A percentile compares a stretch with the other conserved stretches of the same genome.
These are phyloP conservation scores for Hyphodiscus hymeniophilus DNA, from an alignment of 495 filamentous ascomycete species.

Conservation along the genomic window DNA sequence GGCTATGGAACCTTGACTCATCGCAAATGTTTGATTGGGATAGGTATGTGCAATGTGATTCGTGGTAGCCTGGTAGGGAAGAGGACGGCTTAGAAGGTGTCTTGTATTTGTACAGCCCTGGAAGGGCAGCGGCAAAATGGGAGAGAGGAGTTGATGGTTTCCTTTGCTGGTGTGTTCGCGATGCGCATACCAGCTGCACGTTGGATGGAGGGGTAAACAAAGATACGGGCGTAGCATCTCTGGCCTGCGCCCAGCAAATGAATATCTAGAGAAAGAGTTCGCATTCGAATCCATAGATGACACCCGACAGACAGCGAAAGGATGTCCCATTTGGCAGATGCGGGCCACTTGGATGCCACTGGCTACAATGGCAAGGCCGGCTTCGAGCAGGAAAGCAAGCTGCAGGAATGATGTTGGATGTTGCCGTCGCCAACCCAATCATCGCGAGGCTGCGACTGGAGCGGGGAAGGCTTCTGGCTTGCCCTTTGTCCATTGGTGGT, in stretches of 20 bases:
- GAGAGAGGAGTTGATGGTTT: too few species aligned
- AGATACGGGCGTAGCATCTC: conserved; percentile 1
- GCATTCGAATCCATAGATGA: too few species aligned
- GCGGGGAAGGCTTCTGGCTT: conserved; percentile 13
- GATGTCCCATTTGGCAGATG: background rate
- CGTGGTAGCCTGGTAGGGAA: background rate
- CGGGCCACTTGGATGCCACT: conserved; percentile 2
- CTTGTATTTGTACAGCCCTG: too few species aligned
- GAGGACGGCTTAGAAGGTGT: too few species aligned
- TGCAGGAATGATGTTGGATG: conserved; percentile 17
- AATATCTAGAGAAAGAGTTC: too few species aligned
- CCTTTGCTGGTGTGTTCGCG: conserved; percentile 2
- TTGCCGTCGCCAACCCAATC: conserved; percentile 14
- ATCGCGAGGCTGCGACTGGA: conserved; percentile 2
- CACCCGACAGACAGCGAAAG: background rate
- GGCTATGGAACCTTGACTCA: conserved; percentile 14
- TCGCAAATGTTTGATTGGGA: background rate
- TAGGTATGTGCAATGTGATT: conserved; percentile 6
- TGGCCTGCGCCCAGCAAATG: too few species aligned
- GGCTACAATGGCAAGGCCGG: conserved; percentile 7
- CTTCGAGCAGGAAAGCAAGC: conserved; percentile 16
- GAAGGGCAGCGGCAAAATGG: too few species aligned
- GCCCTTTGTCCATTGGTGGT: conserved; percentile 13
- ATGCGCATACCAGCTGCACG: conserved; percentile 2
- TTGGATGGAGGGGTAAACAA: background rate